Conservation (phyloP, 1,284 basidiomycete species). For the Neonothopanus nambi region DNA sequence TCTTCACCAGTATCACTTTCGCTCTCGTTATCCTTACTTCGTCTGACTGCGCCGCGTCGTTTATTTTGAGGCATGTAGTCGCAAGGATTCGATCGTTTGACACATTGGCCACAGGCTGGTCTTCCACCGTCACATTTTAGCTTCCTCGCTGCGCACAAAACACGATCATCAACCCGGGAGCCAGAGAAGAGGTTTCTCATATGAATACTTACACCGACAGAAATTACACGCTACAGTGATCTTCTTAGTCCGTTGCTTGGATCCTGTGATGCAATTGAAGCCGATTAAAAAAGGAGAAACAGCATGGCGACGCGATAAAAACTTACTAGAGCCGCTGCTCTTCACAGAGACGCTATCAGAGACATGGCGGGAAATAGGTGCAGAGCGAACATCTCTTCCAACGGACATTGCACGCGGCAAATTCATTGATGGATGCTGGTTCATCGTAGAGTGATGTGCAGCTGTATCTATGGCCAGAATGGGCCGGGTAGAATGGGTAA, state of each 20-base stretch:
- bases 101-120: slow-evolving; percentile 76
- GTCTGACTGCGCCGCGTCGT: slow-evolving; percentile 57
- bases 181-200: slow-evolving; percentile 8
- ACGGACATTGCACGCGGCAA: slow-evolving; percentile 47
- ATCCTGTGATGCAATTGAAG: slow-evolving; percentile 25
- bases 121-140: slow-evolving; percentile 81
- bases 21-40: slow-evolving; percentile 62
- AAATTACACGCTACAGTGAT: slow-evolving; percentile 85
- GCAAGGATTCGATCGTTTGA: slow-evolving; percentile 71
- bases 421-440: slow-evolving; percentile 50
- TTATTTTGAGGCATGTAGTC: slow-evolving; percentile 79
- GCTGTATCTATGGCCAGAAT: slow-evolving; percentile 73
- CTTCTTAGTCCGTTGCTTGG: slow-evolving; percentile 70
- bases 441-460: slow-evolving; percentile 42
- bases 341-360: slow-evolving; percentile 37
- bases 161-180: not conserved
- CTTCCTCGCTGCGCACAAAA: slow-evolving; percentile 59
- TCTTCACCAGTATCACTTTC: slow-evolving; percentile 67
- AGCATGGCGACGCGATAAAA: slow-evolving; percentile 13
- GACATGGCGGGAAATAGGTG: slow-evolving; percentile 40
- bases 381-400: slow-evolving; percentile 40
- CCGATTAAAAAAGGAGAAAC: slow-evolving; percentile 14
- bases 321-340: slow-evolving; percentile 35
- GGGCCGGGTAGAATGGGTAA: slow-evolving; percentile 57
- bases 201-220: slow-evolving; percentile 67